Evolutionary conservation across 768 basidiomycete species (phyloP).

Genomic region (Leccinellum rugosiceps): DNA sequence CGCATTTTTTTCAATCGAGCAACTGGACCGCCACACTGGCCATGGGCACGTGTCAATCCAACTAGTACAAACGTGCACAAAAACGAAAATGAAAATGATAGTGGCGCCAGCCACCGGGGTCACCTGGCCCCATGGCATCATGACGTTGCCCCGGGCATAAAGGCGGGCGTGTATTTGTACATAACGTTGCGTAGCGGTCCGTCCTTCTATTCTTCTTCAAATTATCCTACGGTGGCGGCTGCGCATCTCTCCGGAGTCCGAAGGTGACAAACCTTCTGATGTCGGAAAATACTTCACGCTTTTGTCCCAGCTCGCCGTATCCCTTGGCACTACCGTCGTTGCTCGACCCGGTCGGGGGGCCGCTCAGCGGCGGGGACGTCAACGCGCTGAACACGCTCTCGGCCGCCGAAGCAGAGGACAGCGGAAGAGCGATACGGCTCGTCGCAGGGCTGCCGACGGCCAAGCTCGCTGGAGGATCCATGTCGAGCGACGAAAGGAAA

Average conservation of each 20-base stretch:
- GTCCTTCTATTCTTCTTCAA: background rate
- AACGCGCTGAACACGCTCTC: conserved; percentile 62
- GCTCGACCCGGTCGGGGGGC: conserved; percentile 62
- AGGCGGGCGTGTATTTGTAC: background rate
- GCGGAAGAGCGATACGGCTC: conserved; percentile 57
- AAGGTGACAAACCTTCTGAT: conserved; percentile 88
- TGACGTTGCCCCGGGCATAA: background rate
- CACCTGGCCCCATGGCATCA: background rate
- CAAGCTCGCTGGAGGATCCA: conserved; percentile 76
- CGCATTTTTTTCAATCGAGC: conserved; percentile 10
- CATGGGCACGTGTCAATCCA: background rate
- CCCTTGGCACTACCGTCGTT: conserved; percentile 38
- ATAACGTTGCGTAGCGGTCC: background rate
- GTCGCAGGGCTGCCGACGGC: conserved; percentile 63
- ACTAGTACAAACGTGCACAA: background rate
- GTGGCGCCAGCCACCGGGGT: conserved; percentile 1
- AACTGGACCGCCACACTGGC: background rate
- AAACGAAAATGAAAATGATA: conserved; percentile 2
- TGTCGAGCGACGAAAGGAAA: conserved; percentile 91
- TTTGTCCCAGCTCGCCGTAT: conserved; percentile 41
- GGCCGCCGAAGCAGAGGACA: conserved; percentile 30
- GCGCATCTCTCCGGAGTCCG: conserved; percentile 72
- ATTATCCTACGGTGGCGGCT: conserved; percentile 17
- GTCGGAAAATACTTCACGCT: conserved; percentile 84
- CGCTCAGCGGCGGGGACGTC: conserved; percentile 57